Evolutionary conservation across 345 rosid genomes (phyloP).

Genomic region (Stellera chamaejasme): DNA sequence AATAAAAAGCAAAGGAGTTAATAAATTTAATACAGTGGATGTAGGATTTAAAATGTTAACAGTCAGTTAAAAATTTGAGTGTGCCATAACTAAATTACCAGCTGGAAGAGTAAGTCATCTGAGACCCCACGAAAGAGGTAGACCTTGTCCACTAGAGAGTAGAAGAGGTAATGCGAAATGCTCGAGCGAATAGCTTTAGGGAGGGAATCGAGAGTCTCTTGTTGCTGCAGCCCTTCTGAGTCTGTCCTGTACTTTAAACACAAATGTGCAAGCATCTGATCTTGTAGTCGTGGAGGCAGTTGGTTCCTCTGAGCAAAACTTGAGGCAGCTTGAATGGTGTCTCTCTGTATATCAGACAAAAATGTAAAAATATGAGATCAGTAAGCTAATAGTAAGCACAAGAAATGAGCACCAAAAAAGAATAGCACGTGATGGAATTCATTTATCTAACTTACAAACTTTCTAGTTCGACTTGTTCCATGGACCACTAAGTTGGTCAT

Average conservation of each 20-base stretch:
- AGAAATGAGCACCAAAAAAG: background rate
- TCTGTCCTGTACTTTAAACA: conserved; percentile 63
- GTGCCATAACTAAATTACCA: conserved; percentile 32
- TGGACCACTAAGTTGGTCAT: conserved; percentile 98
- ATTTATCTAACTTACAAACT: conserved; percentile 47
- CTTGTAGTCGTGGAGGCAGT: conserved; percentile 50
- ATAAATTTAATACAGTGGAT: background rate
- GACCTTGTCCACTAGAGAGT: conserved; percentile 50
- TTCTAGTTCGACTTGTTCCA: conserved; percentile 87
- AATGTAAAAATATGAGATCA: background rate
- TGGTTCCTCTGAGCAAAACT: conserved; percentile 61
- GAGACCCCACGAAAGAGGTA: conserved; percentile 68
- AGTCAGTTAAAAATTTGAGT: conserved; percentile 4
- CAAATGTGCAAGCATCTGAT: conserved; percentile 79
- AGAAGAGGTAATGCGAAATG: conserved; percentile 65
- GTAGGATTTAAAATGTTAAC: background rate
- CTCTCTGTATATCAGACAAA: conserved; percentile 31
- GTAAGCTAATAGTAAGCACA: background rate
- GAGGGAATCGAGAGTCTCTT: conserved; percentile 64
- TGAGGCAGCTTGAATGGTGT: conserved; percentile 67
- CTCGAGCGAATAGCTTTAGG: conserved; percentile 77
- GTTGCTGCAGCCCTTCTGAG: conserved; percentile 68
- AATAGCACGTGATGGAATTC: too few relatives aligned
- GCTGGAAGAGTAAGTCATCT: conserved; percentile 65
- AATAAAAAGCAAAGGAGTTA: background rate